Base-by-base conservation (phyloP, 2,329 filamentous ascomycete species). In the Penicillium sclerotigenum region DNA sequence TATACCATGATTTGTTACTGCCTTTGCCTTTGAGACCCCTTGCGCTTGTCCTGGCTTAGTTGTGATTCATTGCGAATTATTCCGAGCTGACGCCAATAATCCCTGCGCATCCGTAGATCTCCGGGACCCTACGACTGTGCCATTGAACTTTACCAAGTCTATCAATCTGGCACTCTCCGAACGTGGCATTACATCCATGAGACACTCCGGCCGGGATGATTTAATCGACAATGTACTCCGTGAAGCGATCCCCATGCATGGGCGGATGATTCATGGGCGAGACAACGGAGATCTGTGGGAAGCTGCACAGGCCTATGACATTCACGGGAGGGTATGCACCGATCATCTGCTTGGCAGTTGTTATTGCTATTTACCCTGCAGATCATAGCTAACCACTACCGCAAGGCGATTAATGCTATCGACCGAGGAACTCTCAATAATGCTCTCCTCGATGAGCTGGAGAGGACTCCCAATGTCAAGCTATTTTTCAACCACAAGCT, bases 141-240 rank as follows among this genome's bases (percentile, higher is more conserved):
- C 93, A 3, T 81, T 97, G 59, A 97, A 97, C 75, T 97, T 97
- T 71, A 96, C 92, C 58, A 96, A 91, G 73, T 97, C 94, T n/a
- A 99, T 99, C 79, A 99, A 99, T 70, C 78, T 99, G 53, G 93
- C 94, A 22, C 80, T 99, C 0, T 97, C 94, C 0, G 92, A 97
- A 72, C 86, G 94, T 56, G 94, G 94, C 31, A 92, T 97, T 72
- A 89, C 94, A 72, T 90, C 93, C 22, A 87, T 99, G 75, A 83
- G 84, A 50, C 80, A 89, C 65, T 85, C 89, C 1, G 83, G 85
- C 26, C 82, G 86, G 31, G 76, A 84, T 3, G 81, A 80, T 3
- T 81, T 97, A 34, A 78, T 96, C 31, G 81, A 92, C 13, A 81
- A 86, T 64, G 85, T 97, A 31, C 81, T 96, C 66, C 79, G 78